Conservation (phyloP, 2,329 filamentous ascomycete species). For the Talaromyces sp. region DNA sequence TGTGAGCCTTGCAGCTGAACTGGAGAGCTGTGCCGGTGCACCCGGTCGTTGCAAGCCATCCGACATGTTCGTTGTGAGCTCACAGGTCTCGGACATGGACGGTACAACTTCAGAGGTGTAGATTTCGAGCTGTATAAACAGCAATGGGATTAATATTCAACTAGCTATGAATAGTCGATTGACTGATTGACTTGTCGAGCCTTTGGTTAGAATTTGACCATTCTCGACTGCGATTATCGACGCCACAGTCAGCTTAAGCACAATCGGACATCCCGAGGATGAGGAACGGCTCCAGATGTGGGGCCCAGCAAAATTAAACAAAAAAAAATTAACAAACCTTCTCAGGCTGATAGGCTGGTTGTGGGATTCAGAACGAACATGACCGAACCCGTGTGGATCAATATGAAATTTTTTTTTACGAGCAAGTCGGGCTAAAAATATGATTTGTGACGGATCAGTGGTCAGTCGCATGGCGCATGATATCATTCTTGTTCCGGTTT, state of each 20-base stretch:
- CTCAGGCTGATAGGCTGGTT: neutral
- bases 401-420: neutral
- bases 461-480: neutral
- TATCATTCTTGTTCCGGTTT: neutral
- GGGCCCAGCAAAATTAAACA: neutral
- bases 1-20: neutral
- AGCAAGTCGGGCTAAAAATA: neutral
- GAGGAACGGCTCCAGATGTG: neutral
- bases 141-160: neutral
- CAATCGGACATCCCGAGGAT: neutral
- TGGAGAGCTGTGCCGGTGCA: neutral
- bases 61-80: neutral
- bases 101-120: neutral
- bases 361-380: neutral
- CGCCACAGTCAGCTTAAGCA: neutral
- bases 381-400: neutral
- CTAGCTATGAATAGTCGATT: neutral
- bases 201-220: no score
- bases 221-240: neutral
- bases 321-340: neutral
- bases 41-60: neutral
- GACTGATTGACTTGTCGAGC: neutral
- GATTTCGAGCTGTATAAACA: neutral
- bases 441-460: neutral
- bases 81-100: neutral